phyloP scores from a whole-genome alignment of 352 stramenopile species.

The Plasmopara muralis region DNA sequence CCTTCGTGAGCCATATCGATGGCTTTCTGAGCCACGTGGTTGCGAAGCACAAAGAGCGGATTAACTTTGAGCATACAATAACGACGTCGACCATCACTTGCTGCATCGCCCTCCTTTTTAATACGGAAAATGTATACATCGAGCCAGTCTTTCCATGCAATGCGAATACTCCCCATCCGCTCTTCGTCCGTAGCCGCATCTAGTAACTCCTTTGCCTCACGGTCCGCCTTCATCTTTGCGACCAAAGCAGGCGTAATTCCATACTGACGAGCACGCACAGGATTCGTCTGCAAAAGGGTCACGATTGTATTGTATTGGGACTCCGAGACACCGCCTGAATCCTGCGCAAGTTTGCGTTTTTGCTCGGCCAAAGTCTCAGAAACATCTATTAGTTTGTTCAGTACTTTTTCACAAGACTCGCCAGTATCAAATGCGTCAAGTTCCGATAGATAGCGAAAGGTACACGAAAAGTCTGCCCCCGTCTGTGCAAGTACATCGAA shows the following conservation, averaged over 20 bases:
- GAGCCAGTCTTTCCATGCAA: constrained; percentile 54
- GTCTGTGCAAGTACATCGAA: constrained; percentile 56
- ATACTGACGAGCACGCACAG: constrained; percentile 56
- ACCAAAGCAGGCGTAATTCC: constrained; percentile 62
- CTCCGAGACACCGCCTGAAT: constrained; percentile 48
- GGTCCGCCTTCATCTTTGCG: constrained; percentile 46
- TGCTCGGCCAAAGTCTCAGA: constrained; percentile 66
- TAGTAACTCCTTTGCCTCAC: constrained; percentile 37
- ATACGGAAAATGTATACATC: constrained; percentile 43
- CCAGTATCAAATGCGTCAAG: constrained; percentile 34
- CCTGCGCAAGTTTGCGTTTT: constrained; percentile 39
- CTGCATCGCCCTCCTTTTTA: constrained; percentile 33
- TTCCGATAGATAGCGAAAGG: constrained; percentile 52
- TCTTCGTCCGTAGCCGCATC: constrained; percentile 40
- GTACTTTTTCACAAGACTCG: constrained; percentile 12
- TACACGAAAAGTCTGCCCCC: constrained; percentile 70
- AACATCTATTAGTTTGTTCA: constrained; percentile 48
- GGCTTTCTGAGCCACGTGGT: constrained; percentile 84
- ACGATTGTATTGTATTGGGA: constrained; percentile 69
- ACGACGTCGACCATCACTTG: constrained; percentile 28
- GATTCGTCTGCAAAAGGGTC: constrained; percentile 52
- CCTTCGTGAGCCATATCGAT: constrained; percentile 75
- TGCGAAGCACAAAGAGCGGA: constrained; percentile 81
- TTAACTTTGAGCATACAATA: constrained; percentile 61
- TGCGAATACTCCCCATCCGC: constrained; percentile 34